phyloP scores from a whole-genome alignment of 2,329 filamentous ascomycete genomes.

The Byssoonygena ceratinophila region DNA sequence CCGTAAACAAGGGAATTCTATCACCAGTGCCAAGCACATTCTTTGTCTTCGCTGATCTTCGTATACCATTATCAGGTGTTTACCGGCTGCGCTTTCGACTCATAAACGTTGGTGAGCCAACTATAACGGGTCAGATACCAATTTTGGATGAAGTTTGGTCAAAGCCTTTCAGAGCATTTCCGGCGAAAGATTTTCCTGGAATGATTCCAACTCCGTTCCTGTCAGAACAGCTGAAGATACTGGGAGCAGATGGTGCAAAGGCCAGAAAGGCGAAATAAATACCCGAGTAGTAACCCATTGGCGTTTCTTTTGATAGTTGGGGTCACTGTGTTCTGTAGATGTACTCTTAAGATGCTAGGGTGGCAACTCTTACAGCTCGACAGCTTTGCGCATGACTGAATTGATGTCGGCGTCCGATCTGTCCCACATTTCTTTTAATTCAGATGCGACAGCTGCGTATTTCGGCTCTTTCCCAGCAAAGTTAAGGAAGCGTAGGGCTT shows the following conservation, averaged over 20 bases:
- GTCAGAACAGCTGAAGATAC: slow-evolving; percentile 30
- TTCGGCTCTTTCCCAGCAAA: slow-evolving; percentile 13
- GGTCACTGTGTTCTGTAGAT: neutral
- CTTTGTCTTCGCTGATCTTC: slow-evolving; percentile 41
- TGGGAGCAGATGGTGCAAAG: slow-evolving; percentile 35
- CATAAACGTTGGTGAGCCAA: slow-evolving; percentile 32
- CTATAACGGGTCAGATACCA: slow-evolving; percentile 28
- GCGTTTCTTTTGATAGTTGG: neutral
- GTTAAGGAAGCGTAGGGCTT: slow-evolving; percentile 18
- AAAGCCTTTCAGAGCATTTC: slow-evolving; percentile 34
- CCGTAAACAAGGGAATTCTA: slow-evolving; percentile 10
- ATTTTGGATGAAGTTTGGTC: slow-evolving; percentile 34
- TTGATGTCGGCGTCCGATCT: slow-evolving; percentile 15
- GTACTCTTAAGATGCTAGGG: neutral
- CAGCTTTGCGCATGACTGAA: neutral
- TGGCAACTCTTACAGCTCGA: neutral
- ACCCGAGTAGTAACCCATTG: neutral
- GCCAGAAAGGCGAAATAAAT: slow-evolving; percentile 26
- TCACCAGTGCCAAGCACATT: slow-evolving; percentile 33
- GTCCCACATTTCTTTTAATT: slow-evolving; percentile 55
- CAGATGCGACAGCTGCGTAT: slow-evolving; percentile 42
- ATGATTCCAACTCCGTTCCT: slow-evolving; percentile 34
- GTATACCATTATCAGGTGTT: slow-evolving; percentile 36
- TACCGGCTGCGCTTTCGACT: slow-evolving; percentile 39
- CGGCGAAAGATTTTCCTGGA: slow-evolving; percentile 37